These are phyloP conservation scores for Eragrostis curvula DNA, from an alignment of 176 grass and related monocot genomes.

Conservation along the genomic window DNA sequence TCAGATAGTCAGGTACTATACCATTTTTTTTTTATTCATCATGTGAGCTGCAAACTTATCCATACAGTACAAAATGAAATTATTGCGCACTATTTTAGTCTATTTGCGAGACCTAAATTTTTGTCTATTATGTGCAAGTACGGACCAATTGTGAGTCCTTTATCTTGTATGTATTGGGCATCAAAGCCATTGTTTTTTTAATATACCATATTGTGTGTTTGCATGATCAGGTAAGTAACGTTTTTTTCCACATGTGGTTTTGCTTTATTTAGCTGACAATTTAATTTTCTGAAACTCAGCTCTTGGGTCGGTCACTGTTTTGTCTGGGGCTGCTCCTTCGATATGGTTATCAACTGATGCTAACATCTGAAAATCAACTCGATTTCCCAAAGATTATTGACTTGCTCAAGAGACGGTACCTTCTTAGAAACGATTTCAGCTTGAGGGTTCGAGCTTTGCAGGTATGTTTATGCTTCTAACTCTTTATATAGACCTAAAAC, in stretches of 20 bases:
- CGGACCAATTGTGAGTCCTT: constrained; percentile 23
- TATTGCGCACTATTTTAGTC: background rate
- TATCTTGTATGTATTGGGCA: constrained; percentile 24
- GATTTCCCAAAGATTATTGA: constrained; percentile 78
- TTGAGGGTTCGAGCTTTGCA: constrained; percentile 97
- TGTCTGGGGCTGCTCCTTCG: constrained; percentile 95
- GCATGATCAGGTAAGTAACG: background rate
- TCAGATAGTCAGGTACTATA: constrained; percentile 82
- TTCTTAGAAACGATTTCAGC: constrained; percentile 79
- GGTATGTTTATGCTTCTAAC: constrained; percentile 45
- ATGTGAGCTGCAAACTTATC: constrained; percentile 28
- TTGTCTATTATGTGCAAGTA: constrained; percentile 22
- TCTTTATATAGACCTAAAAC: constrained; percentile 20
- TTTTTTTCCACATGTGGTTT: constrained; percentile 34
- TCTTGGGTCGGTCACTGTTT: constrained; percentile 86
- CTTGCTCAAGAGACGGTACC: constrained; percentile 76
- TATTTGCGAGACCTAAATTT: constrained; percentile 29
- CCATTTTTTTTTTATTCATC: constrained; percentile 23
- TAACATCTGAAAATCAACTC: constrained; percentile 67
- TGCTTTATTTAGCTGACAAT: constrained; percentile 44
- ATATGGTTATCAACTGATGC: constrained; percentile 86
- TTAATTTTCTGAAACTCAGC: constrained; percentile 57
- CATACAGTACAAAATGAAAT: constrained; percentile 27
- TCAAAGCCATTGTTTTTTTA: constrained; percentile 19
- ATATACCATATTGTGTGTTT: constrained; percentile 20